Base-by-base conservation (phyloP, 2,329 filamentous ascomycete species). In the Fusarium incarnatum region DNA sequence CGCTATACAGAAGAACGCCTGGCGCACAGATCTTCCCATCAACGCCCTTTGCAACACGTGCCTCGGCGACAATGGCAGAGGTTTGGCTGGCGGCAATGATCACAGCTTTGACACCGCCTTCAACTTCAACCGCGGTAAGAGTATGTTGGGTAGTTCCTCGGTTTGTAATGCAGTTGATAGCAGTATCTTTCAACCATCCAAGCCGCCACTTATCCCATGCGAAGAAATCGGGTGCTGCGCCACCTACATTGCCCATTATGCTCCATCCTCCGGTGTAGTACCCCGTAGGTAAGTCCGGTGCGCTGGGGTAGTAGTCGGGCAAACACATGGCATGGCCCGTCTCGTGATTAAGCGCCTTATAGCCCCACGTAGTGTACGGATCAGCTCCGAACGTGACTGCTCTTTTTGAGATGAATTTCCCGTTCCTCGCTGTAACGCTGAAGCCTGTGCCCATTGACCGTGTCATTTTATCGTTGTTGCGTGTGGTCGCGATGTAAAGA, bases 151-250 rank as follows among this genome's bases (percentile, higher is more conserved):
- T 80, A 4, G 68, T 75, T 5, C 74, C 76, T 5, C 49, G 23
- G 2, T 55, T 53, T 4, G 66, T 49, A 20, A 81, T 60, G 49
- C 80, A 81, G n/a, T 77, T 77, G 20, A 81, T 23, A 30, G 77
- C 73, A 2, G 70, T 59, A 25, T 81, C 79, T 1, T 60, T 53
- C 8, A 81, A 59, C 80, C 80, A 81, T 20, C 79, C 79, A 25
- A 81, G 67, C 32, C 78, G 71, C 79, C 79, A 81, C 70, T 81
- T 80, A 57, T 81, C 75, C 79, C 80, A 81, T 4, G 77, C 77
- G 34, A 81, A 80, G 52, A 76, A 81, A 37, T 81, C 79, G 16
- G 78, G 79, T 15, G 72, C 77, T 2, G 73, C 75, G 3, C 78
- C 79, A 53, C 67, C 73, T 30, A 81, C 76, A 18, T 77, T 67